Percentiles rank a stretch among this genome's conserved stretches.
Evolutionary conservation across 805 yeast genomes (phyloP).

Genomic region (Wickerhamiella shivajii): DNA sequence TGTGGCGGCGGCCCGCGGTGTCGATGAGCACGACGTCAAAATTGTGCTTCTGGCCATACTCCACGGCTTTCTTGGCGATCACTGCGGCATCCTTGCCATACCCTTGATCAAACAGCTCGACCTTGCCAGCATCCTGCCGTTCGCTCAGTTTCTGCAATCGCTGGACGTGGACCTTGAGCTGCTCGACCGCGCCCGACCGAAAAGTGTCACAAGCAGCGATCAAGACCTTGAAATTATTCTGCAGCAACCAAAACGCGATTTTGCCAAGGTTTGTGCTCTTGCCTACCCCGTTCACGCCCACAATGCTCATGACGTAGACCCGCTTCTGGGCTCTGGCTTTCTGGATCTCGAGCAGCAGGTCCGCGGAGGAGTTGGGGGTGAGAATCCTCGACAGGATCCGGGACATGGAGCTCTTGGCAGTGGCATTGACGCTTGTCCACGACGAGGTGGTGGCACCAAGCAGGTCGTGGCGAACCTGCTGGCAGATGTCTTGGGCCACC

Average conservation of each 20-base stretch:
- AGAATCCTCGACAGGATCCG: constrained; percentile 51
- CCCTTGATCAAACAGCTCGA: constrained; percentile 84
- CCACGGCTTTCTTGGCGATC: constrained; percentile 82
- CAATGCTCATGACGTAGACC: constrained; percentile 93
- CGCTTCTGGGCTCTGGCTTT: constrained; percentile 26
- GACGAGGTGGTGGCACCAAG: constrained; percentile 57
- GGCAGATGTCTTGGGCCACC: constrained; percentile 60
- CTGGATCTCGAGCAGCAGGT: constrained; percentile 69
- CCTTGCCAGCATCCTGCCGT: constrained; percentile 31
- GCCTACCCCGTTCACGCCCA: constrained; percentile 97
- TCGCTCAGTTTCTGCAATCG: constrained; percentile 59
- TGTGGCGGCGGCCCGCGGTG: constrained; percentile 95
- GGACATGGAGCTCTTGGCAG: constrained; percentile 48
- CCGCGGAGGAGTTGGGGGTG: constrained; percentile 85
- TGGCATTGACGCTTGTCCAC: constrained; percentile 59
- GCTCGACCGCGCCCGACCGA: constrained; percentile 98
- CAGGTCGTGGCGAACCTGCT: constrained; percentile 53
- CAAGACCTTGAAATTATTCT: constrained; percentile 70
- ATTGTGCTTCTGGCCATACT: constrained; percentile 50
- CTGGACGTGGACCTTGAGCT: constrained; percentile 81
- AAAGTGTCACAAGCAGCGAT: constrained; percentile 97
- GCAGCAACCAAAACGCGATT: constrained; percentile 87
- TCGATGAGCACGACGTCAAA: constrained; percentile 86
- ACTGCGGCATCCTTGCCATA: constrained; percentile 96
- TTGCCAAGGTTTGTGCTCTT: constrained; percentile 92